A percentile compares a stretch with the other conserved stretches of the same genome.
These are phyloP conservation scores for Colletotrichum sp. DNA, from an alignment of 2,329 filamentous ascomycete species.

Conservation along the genomic window DNA sequence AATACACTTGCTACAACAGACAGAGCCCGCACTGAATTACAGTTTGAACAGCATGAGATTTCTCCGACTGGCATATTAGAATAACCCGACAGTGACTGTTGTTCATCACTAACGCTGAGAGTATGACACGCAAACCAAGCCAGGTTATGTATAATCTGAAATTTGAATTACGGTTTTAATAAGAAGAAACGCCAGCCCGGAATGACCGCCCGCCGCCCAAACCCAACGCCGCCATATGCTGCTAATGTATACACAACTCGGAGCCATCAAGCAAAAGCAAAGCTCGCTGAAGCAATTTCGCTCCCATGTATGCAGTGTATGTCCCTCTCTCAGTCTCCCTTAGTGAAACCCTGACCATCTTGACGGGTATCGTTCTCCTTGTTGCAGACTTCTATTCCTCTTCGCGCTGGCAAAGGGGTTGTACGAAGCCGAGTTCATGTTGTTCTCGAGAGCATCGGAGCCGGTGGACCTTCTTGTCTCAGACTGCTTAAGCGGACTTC, in stretches of 20 bases:
- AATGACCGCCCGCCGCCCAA: not conserved
- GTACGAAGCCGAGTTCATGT: slow-evolving; percentile 21
- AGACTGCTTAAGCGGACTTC: slow-evolving; percentile 44
- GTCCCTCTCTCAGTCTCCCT: not conserved
- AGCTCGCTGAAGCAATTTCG: not conserved
- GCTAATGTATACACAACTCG: not conserved
- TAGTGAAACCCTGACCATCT: slow-evolving; percentile 22
- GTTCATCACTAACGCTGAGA: not conserved
- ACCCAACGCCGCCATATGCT: slow-evolving; percentile 17
- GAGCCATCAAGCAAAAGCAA: not conserved
- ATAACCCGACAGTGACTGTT: not conserved
- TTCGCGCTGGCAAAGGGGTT: slow-evolving; percentile 45
- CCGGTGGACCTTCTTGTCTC: slow-evolving; percentile 31
- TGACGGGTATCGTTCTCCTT: slow-evolving; percentile 47
- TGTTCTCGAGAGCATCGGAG: slow-evolving; percentile 15
- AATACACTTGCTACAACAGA: not conserved
- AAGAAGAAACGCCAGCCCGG: not conserved
- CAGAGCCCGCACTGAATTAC: not conserved
- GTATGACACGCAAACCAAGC: not conserved
- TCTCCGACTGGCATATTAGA: not conserved
- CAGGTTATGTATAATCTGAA: not conserved
- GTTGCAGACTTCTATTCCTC: slow-evolving; percentile 33
- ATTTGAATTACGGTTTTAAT: not conserved
- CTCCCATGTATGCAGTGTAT: not conserved
- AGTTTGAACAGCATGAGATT: not conserved